Base-by-base conservation (phyloP, 768 basidiomycete genomes). In the Omphalotus guepiniiformis region DNA sequence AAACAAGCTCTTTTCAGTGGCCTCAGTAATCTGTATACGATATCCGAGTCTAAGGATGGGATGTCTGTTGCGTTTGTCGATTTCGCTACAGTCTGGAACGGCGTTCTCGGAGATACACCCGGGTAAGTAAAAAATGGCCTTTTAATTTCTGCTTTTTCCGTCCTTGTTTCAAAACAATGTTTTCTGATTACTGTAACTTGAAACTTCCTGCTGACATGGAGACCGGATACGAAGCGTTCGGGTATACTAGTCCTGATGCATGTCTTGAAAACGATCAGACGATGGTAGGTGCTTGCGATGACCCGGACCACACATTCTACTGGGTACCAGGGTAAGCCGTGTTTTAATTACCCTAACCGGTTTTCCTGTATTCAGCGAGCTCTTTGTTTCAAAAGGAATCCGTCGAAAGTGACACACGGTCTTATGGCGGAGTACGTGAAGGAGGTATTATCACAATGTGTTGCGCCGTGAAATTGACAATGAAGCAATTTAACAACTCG, bases 211-310 rank as follows among this genome's bases (percentile, higher is more conserved):
- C n/a, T n/a, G n/a, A n/a, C n/a, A n/a, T n/a, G n/a, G n/a, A n/a
- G n/a, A n/a, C n/a, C n/a, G 76, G 78, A 16, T 70, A 71, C 39
- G 30, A 56, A 48, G 76, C 74, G 6, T 79, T 79, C 48, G 76
- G 78, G 4, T 79, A 73, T 48, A 69, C 68, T 22, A 76, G 65
- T 32, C 48, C 26, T 41, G 48, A 42, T 19, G 29, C 48, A 28
- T 50, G 48, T 35, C 39, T 49, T 21, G 15, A 13, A 12, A 41
- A 30, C 36, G 39, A 42, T 8, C 16, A n/a, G 3, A 42, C 47
- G 12, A 42, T 40, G 29, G 16, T 25, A 16, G 25, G n/a, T 4
- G 28, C 13, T 7, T 49, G 47, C 27, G 28, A 38, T 18, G 47
- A 49, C 15, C 47, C 47, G 3, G 27, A 42, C 16, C 47, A 42